Conservation (phyloP, 2,329 filamentous ascomycete species). For the Bipolaris sorokiniana region DNA sequence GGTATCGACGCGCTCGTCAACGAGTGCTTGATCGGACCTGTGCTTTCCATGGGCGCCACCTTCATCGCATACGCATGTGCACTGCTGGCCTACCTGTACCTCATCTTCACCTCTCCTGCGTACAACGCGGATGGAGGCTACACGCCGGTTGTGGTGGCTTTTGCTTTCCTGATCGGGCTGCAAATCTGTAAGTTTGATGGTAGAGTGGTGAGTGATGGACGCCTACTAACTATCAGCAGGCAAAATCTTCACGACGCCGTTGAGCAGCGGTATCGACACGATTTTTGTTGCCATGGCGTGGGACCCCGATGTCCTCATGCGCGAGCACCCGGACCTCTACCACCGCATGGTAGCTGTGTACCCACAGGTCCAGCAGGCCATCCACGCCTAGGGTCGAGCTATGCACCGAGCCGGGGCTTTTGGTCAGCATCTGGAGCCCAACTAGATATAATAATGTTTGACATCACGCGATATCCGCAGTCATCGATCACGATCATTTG, state of each 20-base stretch:
- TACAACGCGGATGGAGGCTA: constrained; percentile 74
- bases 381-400: constrained; percentile 59
- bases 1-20: constrained; percentile 90
- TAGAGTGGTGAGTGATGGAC: background rate
- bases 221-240: constrained; percentile 37
- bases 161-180: constrained; percentile 85
- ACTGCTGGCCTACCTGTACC: constrained; percentile 84
- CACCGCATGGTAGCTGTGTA: constrained; percentile 79
- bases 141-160: constrained; percentile 80
- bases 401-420: background rate
- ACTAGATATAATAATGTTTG: background rate
- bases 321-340: constrained; percentile 83
- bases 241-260: constrained; percentile 86
- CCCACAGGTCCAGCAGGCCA: constrained; percentile 79
- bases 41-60: constrained; percentile 75
- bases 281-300: constrained; percentile 82
- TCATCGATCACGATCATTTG: constrained; percentile 17
- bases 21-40: constrained; percentile 73
- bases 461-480: constrained; percentile 11
- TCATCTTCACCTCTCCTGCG: constrained; percentile 77
- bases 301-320: constrained; percentile 74
- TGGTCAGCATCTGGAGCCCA: background rate
- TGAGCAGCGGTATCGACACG: constrained; percentile 87
- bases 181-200: constrained; percentile 72
- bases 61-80: constrained; percentile 85